These are phyloP conservation scores for Paraleonurus japonicus DNA, from an alignment of 257 asterid species.

Conservation along the genomic window DNA sequence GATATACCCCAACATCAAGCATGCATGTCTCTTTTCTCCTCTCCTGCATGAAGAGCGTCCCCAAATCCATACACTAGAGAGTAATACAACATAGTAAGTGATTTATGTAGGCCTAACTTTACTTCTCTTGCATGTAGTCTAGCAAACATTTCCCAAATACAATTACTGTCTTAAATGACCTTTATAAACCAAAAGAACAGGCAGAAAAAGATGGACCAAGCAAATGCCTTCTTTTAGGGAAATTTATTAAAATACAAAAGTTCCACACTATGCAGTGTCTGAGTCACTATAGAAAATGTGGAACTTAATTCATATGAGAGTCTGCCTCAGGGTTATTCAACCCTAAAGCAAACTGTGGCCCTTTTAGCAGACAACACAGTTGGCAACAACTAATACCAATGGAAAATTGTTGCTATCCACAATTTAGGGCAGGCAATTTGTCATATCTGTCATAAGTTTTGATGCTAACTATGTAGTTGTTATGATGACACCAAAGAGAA, in stretches of 20 bases:
- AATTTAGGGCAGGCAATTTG: not conserved
- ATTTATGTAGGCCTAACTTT: not conserved
- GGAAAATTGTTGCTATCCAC: not conserved
- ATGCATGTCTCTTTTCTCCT: too few relatives aligned
- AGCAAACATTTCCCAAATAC: not conserved
- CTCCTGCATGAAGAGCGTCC: too few relatives aligned
- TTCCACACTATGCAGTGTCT: not conserved
- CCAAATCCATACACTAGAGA: not conserved
- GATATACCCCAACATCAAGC: not conserved
- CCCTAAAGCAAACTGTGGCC: not conserved
- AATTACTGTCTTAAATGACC: not conserved
- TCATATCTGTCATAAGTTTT: not conserved
- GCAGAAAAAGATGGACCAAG: not conserved
- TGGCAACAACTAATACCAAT: not conserved
- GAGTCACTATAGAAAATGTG: not conserved
- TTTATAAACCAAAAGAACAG: not conserved
- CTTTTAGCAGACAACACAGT: not conserved
- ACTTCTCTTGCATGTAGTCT: not conserved
- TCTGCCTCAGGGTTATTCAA: not conserved
- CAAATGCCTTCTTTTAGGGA: not conserved
- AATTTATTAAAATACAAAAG: not conserved
- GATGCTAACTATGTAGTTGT: not conserved
- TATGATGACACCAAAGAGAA: not conserved
- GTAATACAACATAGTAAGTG: not conserved
- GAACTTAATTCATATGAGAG: not conserved